These are phyloP conservation scores for Scedosporium dehoogii DNA, from an alignment of 2,329 filamentous ascomycete genomes.

Conservation along the genomic window DNA sequence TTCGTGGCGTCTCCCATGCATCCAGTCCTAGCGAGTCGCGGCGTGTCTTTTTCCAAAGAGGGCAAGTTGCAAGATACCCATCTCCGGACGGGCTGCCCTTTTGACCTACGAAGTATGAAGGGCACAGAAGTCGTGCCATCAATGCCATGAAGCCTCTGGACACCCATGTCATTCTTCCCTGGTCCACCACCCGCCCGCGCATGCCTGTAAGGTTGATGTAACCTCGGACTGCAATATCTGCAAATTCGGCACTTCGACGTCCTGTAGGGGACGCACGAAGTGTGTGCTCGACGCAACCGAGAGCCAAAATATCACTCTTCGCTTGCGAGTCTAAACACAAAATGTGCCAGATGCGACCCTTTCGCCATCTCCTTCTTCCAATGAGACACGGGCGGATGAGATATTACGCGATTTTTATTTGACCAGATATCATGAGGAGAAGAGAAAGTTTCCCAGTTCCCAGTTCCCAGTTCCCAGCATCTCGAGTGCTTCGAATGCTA, in stretches of 20 bases:
- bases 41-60: neutral
- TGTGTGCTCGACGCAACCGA: neutral
- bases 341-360: neutral
- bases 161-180: neutral
- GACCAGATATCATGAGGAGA: too few relatives aligned
- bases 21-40: neutral
- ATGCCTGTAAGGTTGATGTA: neutral
- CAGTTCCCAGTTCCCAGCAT: too few relatives aligned
- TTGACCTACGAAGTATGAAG: too few relatives aligned
- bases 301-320: neutral
- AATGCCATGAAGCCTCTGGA: neutral
- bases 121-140: neutral
- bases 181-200: neutral
- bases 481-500: too few relatives aligned
- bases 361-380: neutral
- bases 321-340: neutral
- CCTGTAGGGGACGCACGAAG: neutral
- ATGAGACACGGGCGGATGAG: too few relatives aligned
- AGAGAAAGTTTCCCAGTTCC: too few relatives aligned
- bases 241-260: neutral
- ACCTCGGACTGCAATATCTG: neutral
- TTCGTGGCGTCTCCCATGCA: neutral
- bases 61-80: neutral
- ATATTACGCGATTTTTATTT: too few relatives aligned
- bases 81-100: too few relatives aligned